Evolutionary conservation across 805 yeast species (phyloP).

Genomic region (Komagataella pseudopastoris): DNA sequence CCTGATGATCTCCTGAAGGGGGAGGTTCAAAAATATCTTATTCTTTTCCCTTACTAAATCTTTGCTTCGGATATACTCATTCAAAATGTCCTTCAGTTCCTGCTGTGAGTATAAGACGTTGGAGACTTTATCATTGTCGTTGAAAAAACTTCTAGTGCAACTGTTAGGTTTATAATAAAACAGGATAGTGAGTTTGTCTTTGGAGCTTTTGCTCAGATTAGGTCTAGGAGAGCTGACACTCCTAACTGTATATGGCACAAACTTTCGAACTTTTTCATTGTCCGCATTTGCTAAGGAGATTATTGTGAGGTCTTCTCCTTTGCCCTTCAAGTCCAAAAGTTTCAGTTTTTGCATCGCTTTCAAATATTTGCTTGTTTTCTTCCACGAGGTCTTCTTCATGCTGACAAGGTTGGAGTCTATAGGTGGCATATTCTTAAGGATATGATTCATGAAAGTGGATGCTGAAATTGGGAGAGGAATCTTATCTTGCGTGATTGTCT

Average conservation of each 20-base stretch:
- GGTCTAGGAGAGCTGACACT: conserved; percentile 3
- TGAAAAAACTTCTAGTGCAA: conserved; percentile 31
- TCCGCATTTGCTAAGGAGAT: conserved; percentile 31
- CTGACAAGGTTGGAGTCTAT: conserved; percentile 39
- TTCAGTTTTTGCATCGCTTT: conserved; percentile 77
- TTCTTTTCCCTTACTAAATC: conserved; percentile 35
- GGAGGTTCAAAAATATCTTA: conserved; percentile 39
- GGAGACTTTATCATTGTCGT: conserved; percentile 22
- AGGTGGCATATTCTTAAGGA: conserved; percentile 62
- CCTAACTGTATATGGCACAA: conserved; percentile 46
- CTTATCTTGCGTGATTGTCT: conserved; percentile 45
- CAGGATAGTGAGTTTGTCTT: conserved; percentile 15
- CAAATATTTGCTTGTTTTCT: conserved; percentile 72
- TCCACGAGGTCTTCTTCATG: conserved; percentile 79
- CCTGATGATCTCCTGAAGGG: conserved; percentile 29
- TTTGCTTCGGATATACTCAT: conserved; percentile 39
- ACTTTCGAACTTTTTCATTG: conserved; percentile 34
- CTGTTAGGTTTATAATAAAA: conserved; percentile 44
- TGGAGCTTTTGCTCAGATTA: background rate
- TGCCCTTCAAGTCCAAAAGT: conserved; percentile 62
- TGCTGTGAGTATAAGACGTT: conserved; percentile 31
- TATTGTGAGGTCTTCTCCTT: conserved; percentile 67
- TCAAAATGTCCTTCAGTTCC: conserved; percentile 41
- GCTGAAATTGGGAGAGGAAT: conserved; percentile 55
- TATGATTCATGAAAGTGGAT: conserved; percentile 59